Conservation (phyloP, 768 basidiomycete species). For the Lanmaoa pseudosensibilis region DNA sequence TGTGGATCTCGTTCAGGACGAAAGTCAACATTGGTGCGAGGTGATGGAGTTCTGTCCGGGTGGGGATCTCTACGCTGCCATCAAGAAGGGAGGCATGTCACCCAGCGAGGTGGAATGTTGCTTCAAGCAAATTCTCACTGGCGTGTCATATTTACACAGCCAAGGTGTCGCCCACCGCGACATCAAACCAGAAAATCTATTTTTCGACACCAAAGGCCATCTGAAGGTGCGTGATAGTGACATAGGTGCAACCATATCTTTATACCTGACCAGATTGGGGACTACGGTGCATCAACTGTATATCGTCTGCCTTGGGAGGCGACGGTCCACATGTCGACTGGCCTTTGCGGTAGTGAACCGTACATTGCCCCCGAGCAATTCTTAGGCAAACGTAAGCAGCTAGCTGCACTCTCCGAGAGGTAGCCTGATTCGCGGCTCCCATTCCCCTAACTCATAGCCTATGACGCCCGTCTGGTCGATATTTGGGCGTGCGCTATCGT, state of each 20-base stretch:
- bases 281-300: constrained; percentile 98
- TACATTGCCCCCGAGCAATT: constrained; percentile 99
- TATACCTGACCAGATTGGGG: constrained; percentile 71
- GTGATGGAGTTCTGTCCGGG: constrained; percentile 99
- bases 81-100: constrained; percentile 95
- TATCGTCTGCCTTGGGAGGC: constrained; percentile 98
- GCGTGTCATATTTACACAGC: constrained; percentile 87
- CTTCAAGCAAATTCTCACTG: constrained; percentile 93
- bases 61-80: constrained; percentile 96
- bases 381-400: constrained; percentile 86
- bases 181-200: constrained; percentile 96
- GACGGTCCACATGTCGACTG: constrained; percentile 95
- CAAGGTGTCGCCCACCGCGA: constrained; percentile 98
- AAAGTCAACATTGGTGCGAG: constrained; percentile 95
- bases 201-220: constrained; percentile 90
- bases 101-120: constrained; percentile 94
- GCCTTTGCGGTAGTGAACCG: constrained; percentile 95
- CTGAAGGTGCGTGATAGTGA: constrained; percentile 69
- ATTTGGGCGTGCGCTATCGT: constrained; percentile 98
- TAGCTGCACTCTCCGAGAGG: constrained; percentile 33
- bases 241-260: background rate
- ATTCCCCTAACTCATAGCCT: constrained; percentile 55
- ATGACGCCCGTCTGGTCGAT: constrained; percentile 95
- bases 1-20: constrained; percentile 98
- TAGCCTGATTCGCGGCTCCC: constrained; percentile 37